Percentiles rank a stretch among this genome's conserved stretches.
Evolutionary conservation across 352 stramenopile genomes (phyloP).

Genomic region (Phytophthora meadii): DNA sequence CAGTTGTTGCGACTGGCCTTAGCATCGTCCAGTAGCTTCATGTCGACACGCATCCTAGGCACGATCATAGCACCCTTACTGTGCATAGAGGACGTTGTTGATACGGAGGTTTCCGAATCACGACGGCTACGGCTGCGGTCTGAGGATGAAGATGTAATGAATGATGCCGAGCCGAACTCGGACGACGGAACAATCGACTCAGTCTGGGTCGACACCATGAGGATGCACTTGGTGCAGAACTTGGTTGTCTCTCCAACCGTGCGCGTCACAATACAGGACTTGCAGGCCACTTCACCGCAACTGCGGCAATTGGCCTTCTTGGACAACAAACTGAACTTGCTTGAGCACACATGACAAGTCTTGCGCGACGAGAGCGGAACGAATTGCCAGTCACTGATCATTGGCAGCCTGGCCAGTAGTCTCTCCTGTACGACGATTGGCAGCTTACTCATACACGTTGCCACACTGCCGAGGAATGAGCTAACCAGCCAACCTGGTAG

Average conservation of each 20-base stretch:
- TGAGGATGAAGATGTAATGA: conserved; percentile 40
- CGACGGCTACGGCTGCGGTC: conserved; percentile 28
- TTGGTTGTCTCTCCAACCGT: conserved; percentile 58
- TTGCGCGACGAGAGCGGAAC: conserved; percentile 57
- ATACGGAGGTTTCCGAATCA: conserved; percentile 35
- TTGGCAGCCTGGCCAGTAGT: conserved; percentile 47
- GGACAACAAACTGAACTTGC: conserved; percentile 69
- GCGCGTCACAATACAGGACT: conserved; percentile 73
- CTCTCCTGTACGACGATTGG: conserved; percentile 61
- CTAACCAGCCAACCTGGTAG: conserved; percentile 49
- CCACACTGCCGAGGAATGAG: conserved; percentile 50
- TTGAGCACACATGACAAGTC: conserved; percentile 67
- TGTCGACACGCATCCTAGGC: conserved; percentile 42
- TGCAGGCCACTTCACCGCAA: conserved; percentile 82
- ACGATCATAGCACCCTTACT: conserved; percentile 15
- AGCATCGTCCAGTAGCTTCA: conserved; percentile 49
- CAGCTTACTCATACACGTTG: conserved; percentile 50
- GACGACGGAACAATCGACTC: conserved; percentile 32
- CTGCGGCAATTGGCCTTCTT: conserved; percentile 82
- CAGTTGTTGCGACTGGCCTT: conserved; percentile 35
- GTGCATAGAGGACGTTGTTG: conserved; percentile 35
- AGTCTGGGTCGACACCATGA: conserved; percentile 57
- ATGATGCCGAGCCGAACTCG: conserved; percentile 38
- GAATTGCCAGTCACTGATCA: conserved; percentile 58
- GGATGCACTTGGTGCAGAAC: conserved; percentile 80